Evolutionary conservation across 129 eudicot species (phyloP), one percentile per base, ranked within the genome.

Genomic region (Oenanthe sinensis): DNA sequence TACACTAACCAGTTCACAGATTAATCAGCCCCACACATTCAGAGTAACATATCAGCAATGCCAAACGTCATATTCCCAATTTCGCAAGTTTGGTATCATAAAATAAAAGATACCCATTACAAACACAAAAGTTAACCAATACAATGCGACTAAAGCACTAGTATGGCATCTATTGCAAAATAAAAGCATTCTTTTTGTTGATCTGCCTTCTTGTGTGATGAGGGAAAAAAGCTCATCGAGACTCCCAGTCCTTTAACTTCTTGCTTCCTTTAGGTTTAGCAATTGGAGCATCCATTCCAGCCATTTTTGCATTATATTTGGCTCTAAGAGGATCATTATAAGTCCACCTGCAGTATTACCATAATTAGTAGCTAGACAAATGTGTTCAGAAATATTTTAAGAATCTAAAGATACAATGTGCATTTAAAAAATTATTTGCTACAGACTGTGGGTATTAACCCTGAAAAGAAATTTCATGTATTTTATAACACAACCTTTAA

Each of bases 251-350:
- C 88, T 93, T 93, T n/a, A 94, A 78, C 84, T 94, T 91, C 81
- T 87, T 91, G 86, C 93, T 89, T n/a, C 98, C 98, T 85, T 88
- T 94, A 22, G 98, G 98, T 80, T 87, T 94, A 22, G 84, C 93
- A 50, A 94, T 91, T 13, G 98, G 96, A 3, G 85, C 87, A 83
- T 91, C 86, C 93, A 91, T 88, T 42, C 96, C 97, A 24, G 96
- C 98, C 98, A 94, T 94, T 85, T 94, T 90, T 4, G 92, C 84
- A 81, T 91, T 90, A 84, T 94, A 94, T 82, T 90, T 94, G 45
- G 90, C 87, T 63, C 97, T 86, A 36, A 94, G 96, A 54, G 92
- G 85, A 83, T 94, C 96, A 76, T 91, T 94, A 84, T 83, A 87
- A 39, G 97, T 94, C 97, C 98, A 94, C 48, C 98, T 94, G 90